phyloP scores from a whole-genome alignment of 2,329 filamentous ascomycete species.

The Cladophialophora chaetospira region DNA sequence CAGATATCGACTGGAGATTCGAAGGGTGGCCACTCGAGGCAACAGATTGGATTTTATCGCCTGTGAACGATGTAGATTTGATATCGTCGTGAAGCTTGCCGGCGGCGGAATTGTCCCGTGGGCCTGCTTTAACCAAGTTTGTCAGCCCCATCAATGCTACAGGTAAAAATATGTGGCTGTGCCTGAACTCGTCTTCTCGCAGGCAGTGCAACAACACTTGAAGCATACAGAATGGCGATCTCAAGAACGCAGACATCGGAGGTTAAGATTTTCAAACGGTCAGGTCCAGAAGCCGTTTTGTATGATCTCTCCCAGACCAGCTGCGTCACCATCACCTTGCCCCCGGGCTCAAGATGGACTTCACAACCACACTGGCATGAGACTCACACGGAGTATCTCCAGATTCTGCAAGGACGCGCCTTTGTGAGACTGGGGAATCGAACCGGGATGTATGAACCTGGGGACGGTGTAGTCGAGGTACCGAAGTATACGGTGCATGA shows the following conservation, averaged over 20 bases:
- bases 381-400: conserved; percentile 50
- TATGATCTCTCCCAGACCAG: conserved; percentile 42
- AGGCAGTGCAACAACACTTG: neutral
- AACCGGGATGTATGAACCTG: conserved; percentile 2
- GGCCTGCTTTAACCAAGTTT: neutral
- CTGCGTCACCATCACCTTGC: conserved; percentile 49
- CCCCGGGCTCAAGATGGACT: conserved; percentile 49
- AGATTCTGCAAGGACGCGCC: conserved; percentile 45
- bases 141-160: neutral
- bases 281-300: conserved; percentile 17
- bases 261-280: conserved; percentile 11
- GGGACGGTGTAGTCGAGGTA: conserved; percentile 36
- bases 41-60: neutral
- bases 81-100: too few relatives aligned
- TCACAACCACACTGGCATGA: conserved; percentile 56
- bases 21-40: neutral
- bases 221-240: conserved; percentile 6
- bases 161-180: neutral
- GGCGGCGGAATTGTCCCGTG: conserved; percentile 8
- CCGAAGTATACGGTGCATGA: conserved; percentile 46
- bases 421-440: conserved; percentile 21
- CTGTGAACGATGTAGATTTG: neutral
- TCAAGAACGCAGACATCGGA: conserved; percentile 11
- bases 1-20: neutral
- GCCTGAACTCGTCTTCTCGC: neutral